Evolutionary conservation across 352 stramenopile genomes (phyloP), one percentile per base, ranked within the genome.

Genomic region (Plasmopara muralis): DNA sequence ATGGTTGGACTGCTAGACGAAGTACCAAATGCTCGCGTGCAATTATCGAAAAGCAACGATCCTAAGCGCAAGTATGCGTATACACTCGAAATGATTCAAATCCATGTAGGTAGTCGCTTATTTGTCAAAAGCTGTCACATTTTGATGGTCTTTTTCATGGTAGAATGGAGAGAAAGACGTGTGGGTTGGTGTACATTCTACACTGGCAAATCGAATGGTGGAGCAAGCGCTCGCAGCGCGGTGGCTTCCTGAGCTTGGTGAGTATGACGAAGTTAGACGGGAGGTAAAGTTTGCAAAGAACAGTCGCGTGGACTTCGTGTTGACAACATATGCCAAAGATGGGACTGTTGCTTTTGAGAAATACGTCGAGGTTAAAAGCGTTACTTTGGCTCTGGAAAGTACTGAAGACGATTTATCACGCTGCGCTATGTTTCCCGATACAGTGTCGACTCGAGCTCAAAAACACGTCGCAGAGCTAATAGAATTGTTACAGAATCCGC

Each of bases 341-440:
- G 64, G 61, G 31, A 68, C 48, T 12, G 40, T 76, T 25, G 20
- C 49, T 14, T 72, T 77, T 33, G 64, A 84, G 29, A 86, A 83
- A 58, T 93, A 89, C 53, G 71, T 90, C 18, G 83, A 93, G 62
- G 83, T 93, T 29, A 93, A 93, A 62, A 90, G 80, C 62, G 83
- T 89, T 38, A 93, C 79, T 43, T 64, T 93, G 8, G 70, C 72
- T 29, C 16, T 68, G 34, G 43, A 53, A 13, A 41, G 47, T 29
- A 48, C 28, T 13, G 53, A 35, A 16, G 30, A 47, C 1, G 35
- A 9, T 38, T 30, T 37, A 7, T 62, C 61, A 10, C 65, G 61
- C 4, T 84, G 72, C 48, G 78, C 78, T 10, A 68, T 93, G 20
- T 93, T 93, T 37, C 83, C 83, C 20, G 83, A 93, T 50, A 93